Base-by-base conservation (phyloP, 768 basidiomycete genomes). In the Pulveroboletus sp. region DNA sequence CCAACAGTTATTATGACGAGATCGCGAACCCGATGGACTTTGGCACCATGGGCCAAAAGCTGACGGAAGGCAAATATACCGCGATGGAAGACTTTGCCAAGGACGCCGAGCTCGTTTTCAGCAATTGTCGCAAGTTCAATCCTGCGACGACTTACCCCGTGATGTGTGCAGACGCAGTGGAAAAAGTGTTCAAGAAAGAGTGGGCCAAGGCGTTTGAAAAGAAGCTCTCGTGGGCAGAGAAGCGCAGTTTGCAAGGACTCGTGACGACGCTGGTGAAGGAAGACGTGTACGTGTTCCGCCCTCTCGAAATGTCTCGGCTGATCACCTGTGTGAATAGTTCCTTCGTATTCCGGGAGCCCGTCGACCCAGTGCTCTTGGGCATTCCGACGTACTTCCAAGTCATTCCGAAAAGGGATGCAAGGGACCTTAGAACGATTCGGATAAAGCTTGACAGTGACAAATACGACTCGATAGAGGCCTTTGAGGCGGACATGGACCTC, bases 1-100 rank as follows among this genome's bases (percentile, higher is more conserved):
- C 36, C 44, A n/a, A n/a, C n/a, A 96, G 93, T 17, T 98, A 98
- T 67, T 82, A 89, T 53, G 83, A 94, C 5, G 95, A 97, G 69
- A 95, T 98, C 62, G 70, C 80, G 51, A 72, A 87, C 56, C 95
- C 95, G 6, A 97, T 97, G 95, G 93, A 97, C 69, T 83, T 97
- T 45, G 81, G 81, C 9, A 95, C 94, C 2, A 88, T 96, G 57
- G 66, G 67, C 13, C 71, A 74, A 32, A 91, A 89, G 61, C 71
- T 96, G 51, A 74, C 76, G 32, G 71, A 79, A 44, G 79, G 76
- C 42, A 73, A 78, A 59, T 99, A 98, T 64, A 56, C 71, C 12
- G 85, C 80, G 2, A 90, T 93, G 85, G 91, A 88, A 44, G 81
- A 84, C 0, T 86, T 98, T 53, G 81, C 76, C 48, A 76, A 76